phyloP scores from a whole-genome alignment of 2,329 filamentous ascomycete genomes.

The Trichophyton equinum region DNA sequence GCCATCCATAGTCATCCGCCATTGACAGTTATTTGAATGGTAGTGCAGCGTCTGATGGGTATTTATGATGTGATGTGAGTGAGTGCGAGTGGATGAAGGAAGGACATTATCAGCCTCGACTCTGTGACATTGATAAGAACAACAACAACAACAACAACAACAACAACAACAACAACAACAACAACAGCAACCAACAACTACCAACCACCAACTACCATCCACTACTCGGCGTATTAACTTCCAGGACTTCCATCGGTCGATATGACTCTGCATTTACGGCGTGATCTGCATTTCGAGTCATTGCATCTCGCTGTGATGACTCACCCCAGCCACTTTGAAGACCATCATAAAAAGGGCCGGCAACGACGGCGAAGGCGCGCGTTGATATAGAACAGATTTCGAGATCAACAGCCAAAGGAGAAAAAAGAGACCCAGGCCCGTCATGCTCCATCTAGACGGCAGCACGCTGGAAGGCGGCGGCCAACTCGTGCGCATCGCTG shows the following conservation, averaged over 20 bases:
- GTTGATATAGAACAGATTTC: slow-evolving; percentile 19
- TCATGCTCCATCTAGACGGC: slow-evolving; percentile 37
- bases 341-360: background rate
- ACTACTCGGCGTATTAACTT: background rate
- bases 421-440: background rate
- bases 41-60: too few relatives aligned
- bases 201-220: too few relatives aligned
- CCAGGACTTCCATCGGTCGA: background rate
- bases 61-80: too few relatives aligned
- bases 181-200: too few relatives aligned
- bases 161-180: too few relatives aligned
- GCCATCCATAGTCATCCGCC: too few relatives aligned
- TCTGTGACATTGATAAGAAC: too few relatives aligned
- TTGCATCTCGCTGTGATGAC: background rate
- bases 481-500: slow-evolving; percentile 46
- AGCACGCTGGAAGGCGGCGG: slow-evolving; percentile 50
- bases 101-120: too few relatives aligned
- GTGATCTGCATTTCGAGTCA: background rate
- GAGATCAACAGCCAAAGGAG: slow-evolving; percentile 3
- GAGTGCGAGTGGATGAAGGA: too few relatives aligned
- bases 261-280: background rate
- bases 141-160: too few relatives aligned
- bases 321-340: background rate
- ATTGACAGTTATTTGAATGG: too few relatives aligned
- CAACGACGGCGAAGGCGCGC: background rate